These are phyloP conservation scores for Aspergillus sparsus DNA, from an alignment of 495 filamentous ascomycete genomes.

Conservation along the genomic window DNA sequence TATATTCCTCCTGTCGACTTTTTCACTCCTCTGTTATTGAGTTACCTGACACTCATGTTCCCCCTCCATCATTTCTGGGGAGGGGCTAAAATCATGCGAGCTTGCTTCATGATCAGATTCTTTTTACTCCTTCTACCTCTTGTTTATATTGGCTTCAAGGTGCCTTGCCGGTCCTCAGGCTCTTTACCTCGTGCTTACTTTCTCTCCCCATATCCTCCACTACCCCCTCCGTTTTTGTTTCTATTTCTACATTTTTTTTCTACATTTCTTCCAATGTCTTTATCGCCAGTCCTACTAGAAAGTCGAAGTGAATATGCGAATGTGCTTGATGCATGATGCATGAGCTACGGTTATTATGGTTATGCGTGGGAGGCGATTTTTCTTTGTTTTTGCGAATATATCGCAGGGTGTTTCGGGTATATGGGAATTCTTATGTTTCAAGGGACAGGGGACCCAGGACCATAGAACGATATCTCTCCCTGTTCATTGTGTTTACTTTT, in stretches of 20 bases:
- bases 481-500: no score
- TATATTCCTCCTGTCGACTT: conserved; percentile 2
- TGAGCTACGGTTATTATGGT: conserved; percentile 24
- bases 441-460: conserved; percentile 14
- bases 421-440: conserved; percentile 24
- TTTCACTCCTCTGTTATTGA: neutral
- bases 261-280: neutral
- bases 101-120: conserved; percentile 21
- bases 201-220: neutral
- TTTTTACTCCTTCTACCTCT: conserved; percentile 10
- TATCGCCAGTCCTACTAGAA: conserved; percentile 17
- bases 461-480: conserved; percentile 10
- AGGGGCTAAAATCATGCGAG: conserved; percentile 15
- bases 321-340: conserved; percentile 34
- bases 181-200: conserved; percentile 13
- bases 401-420: conserved; percentile 29
- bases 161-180: conserved; percentile 18
- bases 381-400: conserved; percentile 12
- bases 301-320: conserved; percentile 23
- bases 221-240: conserved; percentile 3
- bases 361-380: conserved; percentile 23
- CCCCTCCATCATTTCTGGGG: conserved; percentile 15
- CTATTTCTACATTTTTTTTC: conserved; percentile 9
- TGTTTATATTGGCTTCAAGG: conserved; percentile 29
- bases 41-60: conserved; percentile 5